Evolutionary conservation across 352 stramenopile genomes (phyloP), one percentile per base, ranked within the genome.

Genomic region (Peronospora farinosa): DNA sequence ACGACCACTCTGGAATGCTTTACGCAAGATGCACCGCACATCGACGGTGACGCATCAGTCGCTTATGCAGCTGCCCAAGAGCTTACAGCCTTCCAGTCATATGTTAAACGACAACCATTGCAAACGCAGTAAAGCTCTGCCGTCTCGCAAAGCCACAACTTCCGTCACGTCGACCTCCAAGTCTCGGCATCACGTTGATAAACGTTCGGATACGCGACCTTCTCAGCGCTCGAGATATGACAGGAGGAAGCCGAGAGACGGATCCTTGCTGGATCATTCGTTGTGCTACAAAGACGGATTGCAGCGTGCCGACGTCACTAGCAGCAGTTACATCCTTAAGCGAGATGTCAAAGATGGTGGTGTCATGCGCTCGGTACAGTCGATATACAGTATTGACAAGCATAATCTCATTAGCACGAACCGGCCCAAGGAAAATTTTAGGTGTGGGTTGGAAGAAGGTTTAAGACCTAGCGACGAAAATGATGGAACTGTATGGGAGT

Each of bases 21-120:
- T 72, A 9, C 66, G 63, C 6, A 70, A 75, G 23, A 75, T 72
- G 66, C 58, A 75, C 38, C 59, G 42, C 51, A 50, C 40, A 32
- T 54, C 62, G 15, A 23, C 50, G 28, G n/a, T 33, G 3, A 1
- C 57, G 15, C n/a, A 45, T 28, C 19, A 47, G 30, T 19, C 37
- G 30, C 35, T 64, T 7, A 7, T 55, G 35, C 54, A 61, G 13
- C 49, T 47, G 28, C 16, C 46, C 12, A 49, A 30, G 2, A 46
- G 30, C 43, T 42, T 36, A 9, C 33, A 41, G 6, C 23, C 36
- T 6, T 37, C 42, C 13, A 40, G 25, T 12, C 25, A 23, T 5
- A 7, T 27, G 23, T 27, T 5, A 10, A 51, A 48, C 25, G 44
- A 62, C 9, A 30, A 54, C 13, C 21, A 43, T 15, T 43, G 55